Conservation (phyloP, 371 early-diverging fungal species). For the Zopfochytrium polystomum region DNA sequence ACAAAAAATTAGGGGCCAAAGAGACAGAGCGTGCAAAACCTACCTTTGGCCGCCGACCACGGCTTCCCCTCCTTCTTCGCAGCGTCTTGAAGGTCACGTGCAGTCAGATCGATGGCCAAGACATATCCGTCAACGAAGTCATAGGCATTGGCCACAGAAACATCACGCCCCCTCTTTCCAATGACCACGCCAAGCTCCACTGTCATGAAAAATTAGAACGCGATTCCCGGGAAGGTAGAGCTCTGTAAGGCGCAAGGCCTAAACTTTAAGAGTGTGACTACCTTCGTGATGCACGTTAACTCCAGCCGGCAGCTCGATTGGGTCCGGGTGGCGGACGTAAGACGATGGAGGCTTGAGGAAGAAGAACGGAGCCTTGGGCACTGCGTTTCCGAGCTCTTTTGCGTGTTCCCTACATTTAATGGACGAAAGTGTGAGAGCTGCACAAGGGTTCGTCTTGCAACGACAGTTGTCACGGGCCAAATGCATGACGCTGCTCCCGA, state of each 20-base stretch:
- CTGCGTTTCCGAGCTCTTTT: conserved; percentile 86
- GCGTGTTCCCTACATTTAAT: conserved; percentile 92
- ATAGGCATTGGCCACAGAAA: conserved; percentile 60
- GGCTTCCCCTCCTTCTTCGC: conserved; percentile 81
- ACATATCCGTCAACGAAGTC: conserved; percentile 80
- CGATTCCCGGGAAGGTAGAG: too few relatives aligned
- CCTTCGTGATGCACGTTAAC: conserved; percentile 87
- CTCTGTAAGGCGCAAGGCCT: too few relatives aligned
- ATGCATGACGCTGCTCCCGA: too few relatives aligned
- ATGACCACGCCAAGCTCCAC: conserved; percentile 94
- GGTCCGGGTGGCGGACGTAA: too few relatives aligned
- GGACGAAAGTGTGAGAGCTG: too few relatives aligned
- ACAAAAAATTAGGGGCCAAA: too few relatives aligned
- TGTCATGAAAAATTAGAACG: conserved; percentile 10
- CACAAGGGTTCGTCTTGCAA: too few relatives aligned
- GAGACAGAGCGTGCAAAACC: too few relatives aligned
- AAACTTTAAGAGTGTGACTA: conserved; percentile 20
- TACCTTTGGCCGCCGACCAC: conserved; percentile 93
- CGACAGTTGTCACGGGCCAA: too few relatives aligned
- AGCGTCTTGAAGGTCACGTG: conserved; percentile 78
- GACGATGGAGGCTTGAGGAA: conserved; percentile 94
- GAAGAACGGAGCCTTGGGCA: conserved; percentile 85
- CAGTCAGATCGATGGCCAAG: conserved; percentile 90
- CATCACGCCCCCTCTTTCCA: conserved; percentile 77
- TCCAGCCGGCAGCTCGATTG: conserved; percentile 77